Base-by-base conservation (phyloP, 352 stramenopile species). In the Phytophthora uliginosa region DNA sequence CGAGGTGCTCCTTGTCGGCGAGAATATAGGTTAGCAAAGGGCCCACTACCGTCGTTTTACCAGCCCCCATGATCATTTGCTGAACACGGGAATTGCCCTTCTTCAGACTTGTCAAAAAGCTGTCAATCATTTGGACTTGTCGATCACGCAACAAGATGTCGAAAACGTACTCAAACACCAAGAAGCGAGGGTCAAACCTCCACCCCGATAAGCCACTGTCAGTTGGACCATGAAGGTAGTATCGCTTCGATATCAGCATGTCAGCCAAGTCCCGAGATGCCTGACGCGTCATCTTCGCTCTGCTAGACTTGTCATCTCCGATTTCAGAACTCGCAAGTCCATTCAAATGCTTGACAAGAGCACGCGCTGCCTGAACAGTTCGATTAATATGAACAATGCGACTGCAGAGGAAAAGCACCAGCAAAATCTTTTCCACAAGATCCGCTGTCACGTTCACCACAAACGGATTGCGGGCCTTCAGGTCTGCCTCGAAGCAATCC, bases 31-130 rank as follows among this genome's bases (percentile, higher is more conserved):
- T 98, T 69, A 99, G 85, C 36, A 99, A 79, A 42, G 98, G 98
- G 7, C 97, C 98, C 12, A 99, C 98, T 3, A 99, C 98, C 4
- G 98, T 99, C 1, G 98, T 99, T 81, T 99, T 99, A 24, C 98
- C 98, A 4, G 97, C 98, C 24, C 98, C 98, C 98, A 99, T 99
- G 82, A 99, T 99, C 98, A 99, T 99, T 90, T 99, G 93, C 58
- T 98, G 88, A 12, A 97, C 91, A 31, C 88, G 82, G 1, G 92
- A 97, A 45, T 93, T 71, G 13, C 89, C 91, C n/a, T 77, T 78
- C 7, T 66, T 66, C 17, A 97, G 78, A 51, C 90, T 98, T n/a
- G 77, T 77, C 69, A 99, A 92, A 79, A 99, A 99, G 59, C 98
- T 99, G 65, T 99, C 94, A 17, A 99, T 98, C 82, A 99, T 98